These are phyloP conservation scores for Fagus sylvatica DNA, from an alignment of 306 rosid genomes.

Conservation along the genomic window DNA sequence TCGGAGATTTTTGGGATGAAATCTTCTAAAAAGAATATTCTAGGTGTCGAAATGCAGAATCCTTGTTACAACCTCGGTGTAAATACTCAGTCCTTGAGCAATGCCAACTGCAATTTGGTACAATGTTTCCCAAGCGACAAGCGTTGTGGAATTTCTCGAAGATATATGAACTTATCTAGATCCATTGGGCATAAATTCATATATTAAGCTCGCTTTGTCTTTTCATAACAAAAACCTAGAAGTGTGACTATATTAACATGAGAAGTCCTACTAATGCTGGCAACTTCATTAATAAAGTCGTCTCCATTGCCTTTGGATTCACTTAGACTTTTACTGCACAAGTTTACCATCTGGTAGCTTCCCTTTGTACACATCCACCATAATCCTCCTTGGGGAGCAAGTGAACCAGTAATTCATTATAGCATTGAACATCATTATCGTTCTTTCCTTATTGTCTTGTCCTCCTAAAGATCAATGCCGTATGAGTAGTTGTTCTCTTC, in stretches of 20 bases:
- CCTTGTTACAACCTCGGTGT: constrained; percentile 6
- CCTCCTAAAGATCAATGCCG: background rate
- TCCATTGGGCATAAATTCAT: constrained; percentile 4
- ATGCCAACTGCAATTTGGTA: background rate
- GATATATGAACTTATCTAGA: background rate
- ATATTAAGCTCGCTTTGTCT: background rate
- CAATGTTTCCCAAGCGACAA: background rate
- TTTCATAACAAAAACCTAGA: background rate
- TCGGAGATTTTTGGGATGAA: background rate
- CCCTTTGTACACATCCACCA: background rate
- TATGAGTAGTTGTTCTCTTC: background rate
- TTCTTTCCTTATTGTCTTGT: background rate
- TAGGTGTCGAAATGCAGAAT: constrained; percentile 16
- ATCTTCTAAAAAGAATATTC: background rate
- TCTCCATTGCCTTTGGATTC: background rate
- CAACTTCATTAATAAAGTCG: constrained; percentile 10
- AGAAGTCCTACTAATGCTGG: background rate
- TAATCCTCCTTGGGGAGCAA: constrained; percentile 14
- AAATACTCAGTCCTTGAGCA: constrained; percentile 12
- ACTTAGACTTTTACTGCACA: background rate
- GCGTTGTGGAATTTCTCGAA: background rate
- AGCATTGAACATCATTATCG: background rate
- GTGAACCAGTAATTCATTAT: background rate
- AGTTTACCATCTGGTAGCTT: background rate
- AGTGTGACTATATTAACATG: constrained; percentile 6